phyloP scores from a whole-genome alignment of 1,139 yeast species.

The Blastobotrys malaysiensis region DNA sequence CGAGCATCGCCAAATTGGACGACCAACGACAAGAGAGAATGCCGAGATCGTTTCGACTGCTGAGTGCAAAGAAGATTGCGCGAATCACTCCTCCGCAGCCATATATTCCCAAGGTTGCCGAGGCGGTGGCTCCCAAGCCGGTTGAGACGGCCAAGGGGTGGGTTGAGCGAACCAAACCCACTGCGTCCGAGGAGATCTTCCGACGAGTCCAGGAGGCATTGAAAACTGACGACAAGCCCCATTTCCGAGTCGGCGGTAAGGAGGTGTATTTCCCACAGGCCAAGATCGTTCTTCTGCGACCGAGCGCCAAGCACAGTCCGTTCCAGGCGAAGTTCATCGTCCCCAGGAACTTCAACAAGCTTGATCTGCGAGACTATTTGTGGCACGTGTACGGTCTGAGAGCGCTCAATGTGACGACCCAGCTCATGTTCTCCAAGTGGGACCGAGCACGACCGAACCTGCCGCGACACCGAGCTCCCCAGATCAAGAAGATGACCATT shows the following conservation, averaged over 20 bases:
- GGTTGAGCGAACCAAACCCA: slow-evolving; percentile 6
- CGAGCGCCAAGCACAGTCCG: slow-evolving; percentile 92
- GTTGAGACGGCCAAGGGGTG: slow-evolving; percentile 9
- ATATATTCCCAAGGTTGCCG: slow-evolving; percentile 17
- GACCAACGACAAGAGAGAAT: not conserved
- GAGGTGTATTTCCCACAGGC: slow-evolving; percentile 80
- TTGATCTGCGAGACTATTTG: slow-evolving; percentile 85
- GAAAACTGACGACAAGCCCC: slow-evolving; percentile 57
- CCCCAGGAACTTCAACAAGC: slow-evolving; percentile 83
- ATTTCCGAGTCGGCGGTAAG: slow-evolving; percentile 72
- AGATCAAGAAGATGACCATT: slow-evolving; percentile 88
- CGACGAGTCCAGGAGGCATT: slow-evolving; percentile 49
- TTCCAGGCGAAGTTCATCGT: slow-evolving; percentile 92
- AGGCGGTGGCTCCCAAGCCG: slow-evolving; percentile 8
- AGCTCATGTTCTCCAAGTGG: slow-evolving; percentile 70
- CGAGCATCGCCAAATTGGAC: not conserved
- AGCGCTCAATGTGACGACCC: slow-evolving; percentile 82
- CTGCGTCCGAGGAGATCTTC: slow-evolving; percentile 20
- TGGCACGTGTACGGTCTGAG: slow-evolving; percentile 84
- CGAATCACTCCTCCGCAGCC: slow-evolving; percentile 23
- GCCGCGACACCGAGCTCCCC: slow-evolving; percentile 74
- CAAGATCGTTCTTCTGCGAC: slow-evolving; percentile 68
- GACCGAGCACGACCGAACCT: slow-evolving; percentile 54
- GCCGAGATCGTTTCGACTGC: slow-evolving; percentile 8
- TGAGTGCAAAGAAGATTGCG: slow-evolving; percentile 19